Percentiles rank a stretch among this genome's conserved stretches.
These are phyloP conservation scores for Simplicillium aogashimaense DNA, from an alignment of 2,329 filamentous ascomycete species.

Conservation along the genomic window DNA sequence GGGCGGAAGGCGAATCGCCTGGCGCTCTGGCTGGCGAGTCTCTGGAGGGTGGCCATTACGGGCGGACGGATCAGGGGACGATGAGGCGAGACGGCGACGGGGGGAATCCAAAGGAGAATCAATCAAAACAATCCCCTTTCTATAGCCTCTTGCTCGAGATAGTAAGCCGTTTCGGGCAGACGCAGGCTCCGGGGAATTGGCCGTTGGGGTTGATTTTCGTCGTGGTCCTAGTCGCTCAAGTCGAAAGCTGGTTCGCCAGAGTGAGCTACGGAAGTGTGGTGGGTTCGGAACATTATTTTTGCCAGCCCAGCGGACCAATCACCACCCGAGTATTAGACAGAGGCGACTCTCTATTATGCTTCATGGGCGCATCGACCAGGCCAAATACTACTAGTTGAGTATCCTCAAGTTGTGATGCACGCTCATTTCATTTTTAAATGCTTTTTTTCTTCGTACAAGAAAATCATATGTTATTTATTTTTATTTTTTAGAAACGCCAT, in stretches of 20 bases:
- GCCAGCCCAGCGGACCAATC: not conserved
- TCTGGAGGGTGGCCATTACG: constrained; percentile 63
- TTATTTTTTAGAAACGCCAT: too few relatives aligned
- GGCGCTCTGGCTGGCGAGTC: constrained; percentile 62
- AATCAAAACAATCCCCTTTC: too few relatives aligned
- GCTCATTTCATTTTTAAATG: too few relatives aligned
- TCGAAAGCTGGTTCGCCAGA: not conserved
- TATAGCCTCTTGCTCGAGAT: not conserved
- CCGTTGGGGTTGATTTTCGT: not conserved
- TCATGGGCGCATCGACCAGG: too few relatives aligned
- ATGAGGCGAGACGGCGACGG: not conserved
- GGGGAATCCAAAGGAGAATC: not conserved
- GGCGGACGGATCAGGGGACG: constrained; percentile 5
- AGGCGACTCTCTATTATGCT: not conserved
- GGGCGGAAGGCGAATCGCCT: constrained; percentile 53
- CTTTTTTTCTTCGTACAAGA: too few relatives aligned
- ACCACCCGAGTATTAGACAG: not conserved
- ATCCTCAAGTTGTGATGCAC: too few relatives aligned
- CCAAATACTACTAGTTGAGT: too few relatives aligned
- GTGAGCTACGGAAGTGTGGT: not conserved
- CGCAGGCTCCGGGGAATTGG: not conserved
- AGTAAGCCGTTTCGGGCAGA: not conserved
- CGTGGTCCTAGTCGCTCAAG: not conserved
- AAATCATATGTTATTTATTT: too few relatives aligned
- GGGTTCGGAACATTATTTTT: not conserved